Percentiles rank a stretch among this genome's conserved stretches.
Evolutionary conservation across 2,329 filamentous ascomycete genomes (phyloP).

Genomic region (Calonectria pseudoturangicola): DNA sequence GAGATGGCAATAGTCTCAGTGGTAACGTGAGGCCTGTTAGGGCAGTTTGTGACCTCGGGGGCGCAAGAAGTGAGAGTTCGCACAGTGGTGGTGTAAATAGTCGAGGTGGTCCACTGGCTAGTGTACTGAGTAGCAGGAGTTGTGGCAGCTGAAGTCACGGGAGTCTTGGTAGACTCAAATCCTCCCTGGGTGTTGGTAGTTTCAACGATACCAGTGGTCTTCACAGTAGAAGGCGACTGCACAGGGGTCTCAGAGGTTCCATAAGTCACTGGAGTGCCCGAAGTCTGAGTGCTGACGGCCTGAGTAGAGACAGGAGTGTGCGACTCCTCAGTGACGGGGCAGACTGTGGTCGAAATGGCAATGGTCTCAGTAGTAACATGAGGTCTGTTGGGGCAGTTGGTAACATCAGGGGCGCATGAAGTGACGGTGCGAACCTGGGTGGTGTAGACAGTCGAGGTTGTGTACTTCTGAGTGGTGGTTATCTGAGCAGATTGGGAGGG

Average conservation of each 20-base stretch:
- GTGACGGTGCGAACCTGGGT: conserved; percentile 56
- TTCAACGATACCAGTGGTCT: not conserved
- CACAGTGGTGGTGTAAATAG: not conserved
- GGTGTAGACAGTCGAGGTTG: conserved; percentile 58
- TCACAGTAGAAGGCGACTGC: not conserved
- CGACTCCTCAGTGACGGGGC: conserved; percentile 23
- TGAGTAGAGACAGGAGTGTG: not conserved
- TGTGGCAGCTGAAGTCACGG: not conserved
- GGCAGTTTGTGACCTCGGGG: conserved; percentile 14
- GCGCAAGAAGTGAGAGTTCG: conserved; percentile 16
- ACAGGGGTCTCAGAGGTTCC: not conserved
- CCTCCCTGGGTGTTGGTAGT: not conserved
- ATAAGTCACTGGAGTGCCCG: not conserved
- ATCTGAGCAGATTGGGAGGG: not conserved
- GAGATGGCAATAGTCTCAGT: conserved; percentile 17
- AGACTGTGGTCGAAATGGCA: conserved; percentile 58
- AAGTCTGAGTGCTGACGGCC: not conserved
- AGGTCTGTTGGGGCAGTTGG: conserved; percentile 54
- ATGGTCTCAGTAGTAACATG: conserved; percentile 55
- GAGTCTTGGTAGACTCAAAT: not conserved
- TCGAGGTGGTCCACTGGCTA: not conserved
- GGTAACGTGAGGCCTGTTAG: conserved; percentile 9
- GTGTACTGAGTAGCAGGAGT: not conserved
- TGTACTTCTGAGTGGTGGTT: conserved; percentile 40
- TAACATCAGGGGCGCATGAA: conserved; percentile 56